phyloP scores from a whole-genome alignment of 305 asterid genomes.

The Lippia alba region DNA sequence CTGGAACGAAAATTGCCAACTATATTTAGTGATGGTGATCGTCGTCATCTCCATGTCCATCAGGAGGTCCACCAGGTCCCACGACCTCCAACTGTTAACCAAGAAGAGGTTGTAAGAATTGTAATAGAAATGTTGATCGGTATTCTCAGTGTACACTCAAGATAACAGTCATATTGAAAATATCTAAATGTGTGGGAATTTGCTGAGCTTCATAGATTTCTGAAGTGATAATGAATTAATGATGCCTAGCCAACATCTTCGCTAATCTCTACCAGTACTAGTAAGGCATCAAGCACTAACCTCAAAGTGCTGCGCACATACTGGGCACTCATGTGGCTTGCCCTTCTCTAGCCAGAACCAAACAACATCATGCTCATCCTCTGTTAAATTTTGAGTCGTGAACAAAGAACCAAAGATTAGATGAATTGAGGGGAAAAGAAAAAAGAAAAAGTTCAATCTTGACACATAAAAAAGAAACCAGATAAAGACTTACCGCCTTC shows the following conservation, averaged over 20 bases:
- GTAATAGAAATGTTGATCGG: background rate
- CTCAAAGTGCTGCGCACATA: slow-evolving; percentile 80
- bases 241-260: background rate
- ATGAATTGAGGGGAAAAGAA: background rate
- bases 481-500: slow-evolving; percentile 73
- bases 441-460: slow-evolving; percentile 3
- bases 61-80: slow-evolving; percentile 94
- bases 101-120: slow-evolving; percentile 15
- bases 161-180: background rate
- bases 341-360: slow-evolving; percentile 99
- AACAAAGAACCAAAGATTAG: slow-evolving; percentile 16
- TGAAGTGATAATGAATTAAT: background rate
- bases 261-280: background rate
- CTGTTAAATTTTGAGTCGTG: slow-evolving; percentile 46
- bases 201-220: slow-evolving; percentile 3
- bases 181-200: background rate
- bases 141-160: background rate
- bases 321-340: slow-evolving; percentile 88
- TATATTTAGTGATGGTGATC: slow-evolving; percentile 54
- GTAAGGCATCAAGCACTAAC: slow-evolving; percentile 48
- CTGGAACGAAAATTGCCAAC: slow-evolving; percentile 43
- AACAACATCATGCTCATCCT: slow-evolving; percentile 94
- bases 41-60: slow-evolving; percentile 71
- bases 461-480: background rate
- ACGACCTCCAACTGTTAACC: slow-evolving; percentile 87